phyloP scores from a whole-genome alignment of 2,329 filamentous ascomycete genomes.

The Aspergillus udagawae region DNA sequence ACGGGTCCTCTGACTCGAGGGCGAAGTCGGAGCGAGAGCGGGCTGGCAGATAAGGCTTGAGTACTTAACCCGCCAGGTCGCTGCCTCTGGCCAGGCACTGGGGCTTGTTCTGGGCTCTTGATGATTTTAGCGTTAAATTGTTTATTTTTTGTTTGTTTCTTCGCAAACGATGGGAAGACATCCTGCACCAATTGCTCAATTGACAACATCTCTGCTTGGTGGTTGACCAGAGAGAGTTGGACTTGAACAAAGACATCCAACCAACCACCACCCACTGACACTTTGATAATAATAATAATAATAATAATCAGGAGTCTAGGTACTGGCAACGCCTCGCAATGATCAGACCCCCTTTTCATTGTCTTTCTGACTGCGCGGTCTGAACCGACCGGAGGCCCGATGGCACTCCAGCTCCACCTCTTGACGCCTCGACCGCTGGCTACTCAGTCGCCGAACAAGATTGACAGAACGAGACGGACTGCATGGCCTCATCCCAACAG shows the following conservation, averaged over 20 bases:
- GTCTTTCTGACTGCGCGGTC: background rate
- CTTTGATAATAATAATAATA: background rate
- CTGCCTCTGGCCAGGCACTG: slow-evolving; percentile 2
- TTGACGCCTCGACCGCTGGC: background rate
- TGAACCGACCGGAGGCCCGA: slow-evolving; percentile 7
- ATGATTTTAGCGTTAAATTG: background rate
- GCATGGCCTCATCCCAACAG: background rate
- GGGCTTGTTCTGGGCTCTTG: background rate
- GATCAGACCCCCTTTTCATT: background rate
- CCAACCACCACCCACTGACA: background rate
- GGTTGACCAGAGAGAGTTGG: background rate
- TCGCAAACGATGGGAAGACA: background rate
- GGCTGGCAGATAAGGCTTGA: slow-evolving; percentile 8
- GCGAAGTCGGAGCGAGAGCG: slow-evolving; percentile 9
- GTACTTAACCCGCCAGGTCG: slow-evolving; percentile 7
- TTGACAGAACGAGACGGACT: background rate
- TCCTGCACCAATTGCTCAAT: background rate
- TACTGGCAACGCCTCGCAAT: background rate
- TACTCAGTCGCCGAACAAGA: background rate
- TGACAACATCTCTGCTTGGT: background rate
- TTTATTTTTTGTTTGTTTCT: background rate
- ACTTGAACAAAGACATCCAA: background rate
- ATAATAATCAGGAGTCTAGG: background rate
- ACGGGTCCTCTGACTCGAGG: background rate
- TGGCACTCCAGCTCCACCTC: slow-evolving; percentile 5